Percentiles rank a stretch among this genome's conserved stretches.
Conservation (phyloP, 2,329 filamentous ascomycete species). For the Eutypa lata region DNA sequence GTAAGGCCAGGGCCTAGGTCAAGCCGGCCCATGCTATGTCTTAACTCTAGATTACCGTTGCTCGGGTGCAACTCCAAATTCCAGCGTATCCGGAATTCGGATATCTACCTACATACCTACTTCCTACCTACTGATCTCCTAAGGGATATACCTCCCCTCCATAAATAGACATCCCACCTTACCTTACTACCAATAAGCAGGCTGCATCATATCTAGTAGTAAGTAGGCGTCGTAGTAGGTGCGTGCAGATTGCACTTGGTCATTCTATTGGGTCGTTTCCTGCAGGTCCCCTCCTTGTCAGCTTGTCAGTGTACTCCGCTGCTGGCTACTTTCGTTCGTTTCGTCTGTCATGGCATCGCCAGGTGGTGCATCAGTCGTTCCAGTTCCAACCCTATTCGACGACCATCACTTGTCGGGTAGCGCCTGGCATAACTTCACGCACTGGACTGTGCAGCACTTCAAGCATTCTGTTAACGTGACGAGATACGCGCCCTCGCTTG, state of each 20-base stretch:
- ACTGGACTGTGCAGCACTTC: slow-evolving; percentile 48
- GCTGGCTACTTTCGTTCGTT: too few relatives aligned
- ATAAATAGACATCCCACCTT: not conserved
- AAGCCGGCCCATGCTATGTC: too few relatives aligned
- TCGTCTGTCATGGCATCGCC: slow-evolving; percentile 29
- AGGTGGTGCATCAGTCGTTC: slow-evolving; percentile 21
- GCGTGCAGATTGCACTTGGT: not conserved
- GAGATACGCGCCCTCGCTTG: slow-evolving; percentile 60
- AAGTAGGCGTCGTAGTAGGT: not conserved
- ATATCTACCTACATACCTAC: not conserved
- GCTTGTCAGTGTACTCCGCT: too few relatives aligned
- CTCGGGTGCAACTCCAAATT: not conserved
- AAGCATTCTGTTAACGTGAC: slow-evolving; percentile 50
- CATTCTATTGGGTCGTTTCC: not conserved
- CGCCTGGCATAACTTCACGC: slow-evolving; percentile 52
- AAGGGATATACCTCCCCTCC: too few relatives aligned
- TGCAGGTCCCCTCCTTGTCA: not conserved
- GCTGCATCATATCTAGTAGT: not conserved
- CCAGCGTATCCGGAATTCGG: not conserved
- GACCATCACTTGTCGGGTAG: slow-evolving; percentile 28
- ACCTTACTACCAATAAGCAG: not conserved
- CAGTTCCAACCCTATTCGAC: slow-evolving; percentile 32
- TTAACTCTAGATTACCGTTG: not conserved
- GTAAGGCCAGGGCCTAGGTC: too few relatives aligned
- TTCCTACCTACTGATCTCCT: too few relatives aligned